A percentile compares a stretch with the other conserved stretches of the same genome.
phyloP scores from a whole-genome alignment of 2,329 filamentous ascomycete species.

The Hirsutella rhossiliensis region DNA sequence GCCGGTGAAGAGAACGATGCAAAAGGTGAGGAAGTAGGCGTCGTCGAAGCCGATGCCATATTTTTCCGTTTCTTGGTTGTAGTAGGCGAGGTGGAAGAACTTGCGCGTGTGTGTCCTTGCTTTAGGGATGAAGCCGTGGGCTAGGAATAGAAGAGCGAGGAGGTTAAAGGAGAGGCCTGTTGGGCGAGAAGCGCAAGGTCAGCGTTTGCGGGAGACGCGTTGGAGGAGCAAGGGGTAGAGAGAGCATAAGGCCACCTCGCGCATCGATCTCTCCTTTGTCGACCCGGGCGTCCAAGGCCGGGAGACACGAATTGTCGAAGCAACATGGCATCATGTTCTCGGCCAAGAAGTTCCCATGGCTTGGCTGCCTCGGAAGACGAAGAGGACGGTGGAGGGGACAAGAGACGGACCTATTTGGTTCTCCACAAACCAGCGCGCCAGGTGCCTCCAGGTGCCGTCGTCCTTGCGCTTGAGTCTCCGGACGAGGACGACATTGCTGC shows the following conservation, averaged over 20 bases:
- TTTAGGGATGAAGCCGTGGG: conserved; percentile 72
- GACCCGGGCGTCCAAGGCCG: too few relatives aligned
- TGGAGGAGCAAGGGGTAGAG: background rate
- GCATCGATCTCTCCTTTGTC: too few relatives aligned
- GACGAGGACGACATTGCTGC: conserved; percentile 39
- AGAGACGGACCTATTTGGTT: conserved; percentile 63
- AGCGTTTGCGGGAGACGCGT: background rate
- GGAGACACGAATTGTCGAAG: too few relatives aligned
- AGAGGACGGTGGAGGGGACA: conserved; percentile 4
- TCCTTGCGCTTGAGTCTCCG: conserved; percentile 49
- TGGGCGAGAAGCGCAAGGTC: conserved; percentile 6
- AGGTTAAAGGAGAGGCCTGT: conserved; percentile 76
- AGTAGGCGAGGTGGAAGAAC: conserved; percentile 81
- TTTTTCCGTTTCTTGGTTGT: conserved; percentile 51
- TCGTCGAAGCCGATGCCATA: conserved; percentile 77
- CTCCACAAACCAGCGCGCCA: conserved; percentile 59
- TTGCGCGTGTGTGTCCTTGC: conserved; percentile 69
- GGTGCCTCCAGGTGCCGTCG: conserved; percentile 46
- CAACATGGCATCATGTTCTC: too few relatives aligned
- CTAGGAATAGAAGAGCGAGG: conserved; percentile 68
- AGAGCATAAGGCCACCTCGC: too few relatives aligned
- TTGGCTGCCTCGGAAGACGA: background rate
- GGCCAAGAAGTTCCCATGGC: too few relatives aligned
- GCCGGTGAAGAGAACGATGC: conserved; percentile 76
- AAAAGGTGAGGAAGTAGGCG: conserved; percentile 62